Percentiles rank a stretch among this genome's conserved stretches.
Conservation (phyloP, 805 yeast genomes). For the Lipomyces spencermartinsiae region DNA sequence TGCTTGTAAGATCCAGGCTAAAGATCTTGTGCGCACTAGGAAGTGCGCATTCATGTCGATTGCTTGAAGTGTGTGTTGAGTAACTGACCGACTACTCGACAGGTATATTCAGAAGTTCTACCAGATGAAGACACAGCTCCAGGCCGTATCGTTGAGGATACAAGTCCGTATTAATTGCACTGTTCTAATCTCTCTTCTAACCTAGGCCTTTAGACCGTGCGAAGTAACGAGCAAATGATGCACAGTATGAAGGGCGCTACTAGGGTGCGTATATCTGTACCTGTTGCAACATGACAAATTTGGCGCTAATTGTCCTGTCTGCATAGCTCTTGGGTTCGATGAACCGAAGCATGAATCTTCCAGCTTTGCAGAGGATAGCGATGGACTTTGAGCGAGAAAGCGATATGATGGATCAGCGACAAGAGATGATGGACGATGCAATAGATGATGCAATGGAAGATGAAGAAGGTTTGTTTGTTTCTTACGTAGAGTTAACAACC, state of each 20-base stretch:
- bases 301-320: not conserved
- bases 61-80: not conserved
- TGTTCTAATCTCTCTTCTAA: not conserved
- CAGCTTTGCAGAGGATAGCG: slow-evolving; percentile 83
- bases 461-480: slow-evolving; percentile 58
- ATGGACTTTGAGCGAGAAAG: slow-evolving; percentile 94
- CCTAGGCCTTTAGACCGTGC: slow-evolving; percentile 57
- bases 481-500: not conserved
- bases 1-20: slow-evolving; percentile 92
- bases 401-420: slow-evolving; percentile 97
- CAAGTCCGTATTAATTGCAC: not conserved
- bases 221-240: slow-evolving; percentile 94
- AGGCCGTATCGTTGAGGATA: slow-evolving; percentile 83
- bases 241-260: slow-evolving; percentile 94
- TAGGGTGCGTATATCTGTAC: slow-evolving; percentile 49
- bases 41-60: slow-evolving; percentile 42
- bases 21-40: slow-evolving; percentile 87
- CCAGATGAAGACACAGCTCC: slow-evolving; percentile 90
- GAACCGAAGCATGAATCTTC: slow-evolving; percentile 88
- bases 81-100: not conserved
- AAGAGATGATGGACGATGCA: slow-evolving; percentile 98
- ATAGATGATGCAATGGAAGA: slow-evolving; percentile 95
- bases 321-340: slow-evolving; percentile 63
- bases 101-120: slow-evolving; percentile 78
- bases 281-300: not conserved